phyloP scores from a whole-genome alignment of 768 basidiomycete genomes.

The Trametes maxima region DNA sequence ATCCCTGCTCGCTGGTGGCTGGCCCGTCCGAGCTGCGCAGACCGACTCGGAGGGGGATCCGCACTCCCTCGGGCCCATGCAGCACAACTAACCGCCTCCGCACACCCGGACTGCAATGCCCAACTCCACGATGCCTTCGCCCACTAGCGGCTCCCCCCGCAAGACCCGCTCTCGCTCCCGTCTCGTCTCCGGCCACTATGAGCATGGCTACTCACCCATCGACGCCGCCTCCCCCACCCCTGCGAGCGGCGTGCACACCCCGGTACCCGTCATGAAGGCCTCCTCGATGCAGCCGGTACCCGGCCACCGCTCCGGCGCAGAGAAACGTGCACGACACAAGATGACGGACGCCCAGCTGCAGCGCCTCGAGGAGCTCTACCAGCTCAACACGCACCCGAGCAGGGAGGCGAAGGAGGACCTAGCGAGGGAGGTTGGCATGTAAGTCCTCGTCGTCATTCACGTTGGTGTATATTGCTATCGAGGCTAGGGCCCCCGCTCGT shows the following conservation, averaged over 20 bases:
- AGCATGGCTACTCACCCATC: neutral
- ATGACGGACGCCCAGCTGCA: constrained; percentile 36
- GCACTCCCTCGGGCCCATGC: neutral
- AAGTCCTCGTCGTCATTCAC: neutral
- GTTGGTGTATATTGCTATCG: neutral
- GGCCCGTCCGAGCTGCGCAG: no score
- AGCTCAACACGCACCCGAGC: constrained; percentile 28
- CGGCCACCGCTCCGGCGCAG: neutral
- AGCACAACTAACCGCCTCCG: neutral
- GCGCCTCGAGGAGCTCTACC: constrained; percentile 31
- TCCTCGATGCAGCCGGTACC: constrained; percentile 11
- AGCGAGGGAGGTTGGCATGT: constrained; percentile 31
- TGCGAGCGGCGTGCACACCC: neutral
- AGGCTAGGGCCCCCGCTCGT: no score
- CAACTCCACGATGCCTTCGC: neutral
- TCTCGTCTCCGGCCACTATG: neutral
- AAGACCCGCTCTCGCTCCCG: constrained; percentile 16
- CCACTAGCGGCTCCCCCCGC: constrained; percentile 2
- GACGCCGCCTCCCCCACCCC: neutral
- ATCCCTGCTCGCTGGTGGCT: neutral
- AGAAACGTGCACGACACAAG: constrained; percentile 41
- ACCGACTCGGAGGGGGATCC: no score
- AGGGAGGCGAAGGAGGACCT: constrained; percentile 29
- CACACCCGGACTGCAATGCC: neutral
- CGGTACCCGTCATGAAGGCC: constrained; percentile 4